Percentiles rank a stretch among this genome's conserved stretches.
phyloP scores from a whole-genome alignment of 495 filamentous ascomycete species.

The Rostrohypoxylon terebratum region DNA sequence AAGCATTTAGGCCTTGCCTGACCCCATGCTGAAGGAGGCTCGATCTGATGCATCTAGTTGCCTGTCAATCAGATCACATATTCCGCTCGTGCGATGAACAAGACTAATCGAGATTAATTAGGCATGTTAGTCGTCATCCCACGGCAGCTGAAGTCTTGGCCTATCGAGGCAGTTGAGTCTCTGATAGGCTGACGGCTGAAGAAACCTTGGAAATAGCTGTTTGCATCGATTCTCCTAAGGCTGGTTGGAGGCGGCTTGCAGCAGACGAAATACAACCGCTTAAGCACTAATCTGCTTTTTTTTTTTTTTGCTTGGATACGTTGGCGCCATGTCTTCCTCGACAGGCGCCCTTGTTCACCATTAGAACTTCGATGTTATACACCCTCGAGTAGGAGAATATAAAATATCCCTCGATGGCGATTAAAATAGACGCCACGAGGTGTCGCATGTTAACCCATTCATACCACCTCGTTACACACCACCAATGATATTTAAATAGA shows the following conservation, averaged over 20 bases:
- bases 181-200: constrained; percentile 22
- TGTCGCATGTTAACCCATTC: constrained; percentile 9
- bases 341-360: constrained; percentile 33
- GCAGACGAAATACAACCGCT: constrained; percentile 15
- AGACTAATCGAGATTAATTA: constrained; percentile 7
- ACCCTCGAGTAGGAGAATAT: constrained; percentile 19
- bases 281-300: constrained; percentile 12
- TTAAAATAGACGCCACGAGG: constrained; percentile 19
- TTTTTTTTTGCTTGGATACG: constrained; percentile 31
- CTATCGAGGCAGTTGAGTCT: constrained; percentile 11
- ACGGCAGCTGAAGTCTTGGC: constrained; percentile 17
- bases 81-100: constrained; percentile 15
- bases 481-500: constrained; percentile 12
- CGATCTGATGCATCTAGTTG: constrained; percentile 22
- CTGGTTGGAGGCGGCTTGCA: constrained; percentile 19
- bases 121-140: constrained; percentile 16
- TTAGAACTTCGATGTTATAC: constrained; percentile 21
- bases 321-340: constrained; percentile 40
- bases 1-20: not conserved
- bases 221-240: constrained; percentile 8
- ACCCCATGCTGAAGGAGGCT: not conserved
- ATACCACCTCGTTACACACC: constrained; percentile 18
- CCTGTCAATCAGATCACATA: constrained; percentile 26
- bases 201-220: constrained; percentile 10
- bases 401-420: not conserved